Evolutionary conservation across 345 rosid genomes (phyloP), one percentile per base, ranked within the genome.

Genomic region (Boechera divaricarpa): DNA sequence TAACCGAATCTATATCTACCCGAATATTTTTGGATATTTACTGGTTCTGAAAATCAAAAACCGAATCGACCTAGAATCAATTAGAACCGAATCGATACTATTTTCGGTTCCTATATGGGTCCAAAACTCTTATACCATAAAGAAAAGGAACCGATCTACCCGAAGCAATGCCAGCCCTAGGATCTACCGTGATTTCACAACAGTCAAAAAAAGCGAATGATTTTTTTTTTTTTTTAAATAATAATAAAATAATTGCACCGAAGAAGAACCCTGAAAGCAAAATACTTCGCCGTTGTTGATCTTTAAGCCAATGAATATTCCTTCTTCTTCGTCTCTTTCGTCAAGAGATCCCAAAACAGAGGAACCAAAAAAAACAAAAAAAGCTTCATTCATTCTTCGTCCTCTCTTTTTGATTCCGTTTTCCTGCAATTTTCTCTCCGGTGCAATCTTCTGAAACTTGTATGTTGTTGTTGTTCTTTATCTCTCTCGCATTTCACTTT

Each of bases 231-330:
- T 28, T 28, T 28, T 28, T 28, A 36, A 36, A 21, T 21, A 21
- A 21, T 26, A 12, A 45, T 10, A 15, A 21, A 56, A 47, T 18
- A 63, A 41, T 62, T 62, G 72, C 65, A 69, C 39, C 28, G 4
- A 29, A 28, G 29, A 28, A 13, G n/a, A 38, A 15, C 56, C 65
- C 66, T 70, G 64, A 31, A 61, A 73, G 2, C 28, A 42, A 12
- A 3, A 41, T 55, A 42, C 64, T 42, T 39, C 54, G 75, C 58
- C 58, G 78, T 64, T 62, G 57, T 61, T 55, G 12, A 69, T 69
- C 56, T 38, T 60, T 39, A 3, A 28, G 13, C 39, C 68, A 5
- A 80, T 67, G 82, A 78, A 76, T 83, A 82, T 86, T 75, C 85
- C 66, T 80, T 76, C 67, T 52, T 44, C 44, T 35, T 39, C 44